phyloP scores from a whole-genome alignment of 129 eudicot genomes.

The Calendula officinalis region DNA sequence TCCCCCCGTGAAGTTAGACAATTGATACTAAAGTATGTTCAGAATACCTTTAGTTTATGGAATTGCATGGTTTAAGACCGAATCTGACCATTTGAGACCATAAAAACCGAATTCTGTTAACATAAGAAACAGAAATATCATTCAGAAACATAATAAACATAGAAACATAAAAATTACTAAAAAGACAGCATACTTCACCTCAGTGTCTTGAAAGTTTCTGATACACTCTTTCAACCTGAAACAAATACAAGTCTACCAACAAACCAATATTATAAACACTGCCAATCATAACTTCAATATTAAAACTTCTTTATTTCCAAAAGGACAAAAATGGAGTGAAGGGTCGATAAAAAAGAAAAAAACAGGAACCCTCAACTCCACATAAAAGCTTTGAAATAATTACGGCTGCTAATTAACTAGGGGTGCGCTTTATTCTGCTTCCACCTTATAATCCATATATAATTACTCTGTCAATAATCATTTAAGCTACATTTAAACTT shows the following conservation, averaged over 20 bases:
- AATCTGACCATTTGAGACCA: background rate
- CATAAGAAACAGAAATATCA: background rate
- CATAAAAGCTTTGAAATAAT: slow-evolving; percentile 4
- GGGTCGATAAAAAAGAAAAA: slow-evolving; percentile 7
- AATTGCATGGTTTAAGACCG: background rate
- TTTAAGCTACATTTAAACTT: slow-evolving; percentile 24
- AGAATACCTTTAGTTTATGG: no score
- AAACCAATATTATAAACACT: slow-evolving; percentile 4
- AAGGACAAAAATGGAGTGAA: slow-evolving; percentile 20
- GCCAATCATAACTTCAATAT: background rate
- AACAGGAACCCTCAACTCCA: slow-evolving; percentile 17
- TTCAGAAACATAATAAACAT: background rate
- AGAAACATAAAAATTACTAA: background rate
- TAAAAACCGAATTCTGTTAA: background rate
- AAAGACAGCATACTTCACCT: slow-evolving; percentile 12
- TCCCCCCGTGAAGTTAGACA: background rate
- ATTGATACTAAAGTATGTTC: background rate
- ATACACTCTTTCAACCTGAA: slow-evolving; percentile 16
- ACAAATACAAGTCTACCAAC: slow-evolving; percentile 7
- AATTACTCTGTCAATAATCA: slow-evolving; percentile 12
- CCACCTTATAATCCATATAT: slow-evolving; percentile 20
- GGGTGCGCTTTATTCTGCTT: slow-evolving; percentile 26
- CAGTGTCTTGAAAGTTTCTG: slow-evolving; percentile 4
- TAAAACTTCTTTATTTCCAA: slow-evolving; percentile 24
- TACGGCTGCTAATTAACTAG: slow-evolving; percentile 11